Evolutionary conservation across 257 asterid genomes (phyloP).

Genomic region (Jasminum sambac): DNA sequence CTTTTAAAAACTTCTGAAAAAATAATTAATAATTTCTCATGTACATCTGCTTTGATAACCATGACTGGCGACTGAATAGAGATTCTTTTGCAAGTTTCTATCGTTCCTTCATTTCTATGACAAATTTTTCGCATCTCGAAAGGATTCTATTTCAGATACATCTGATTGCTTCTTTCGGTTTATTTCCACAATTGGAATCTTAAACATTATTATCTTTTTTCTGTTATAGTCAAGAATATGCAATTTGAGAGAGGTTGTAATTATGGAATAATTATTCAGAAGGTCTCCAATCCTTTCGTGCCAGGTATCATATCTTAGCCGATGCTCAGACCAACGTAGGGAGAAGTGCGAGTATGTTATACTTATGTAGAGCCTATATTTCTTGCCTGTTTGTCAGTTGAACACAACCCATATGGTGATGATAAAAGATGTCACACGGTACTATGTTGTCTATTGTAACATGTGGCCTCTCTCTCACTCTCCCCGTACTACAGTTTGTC

Average conservation of each 20-base stretch:
- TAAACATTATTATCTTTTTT: neutral
- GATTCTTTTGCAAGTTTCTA: conserved; percentile 2
- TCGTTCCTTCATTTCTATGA: neutral
- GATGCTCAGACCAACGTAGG: neutral
- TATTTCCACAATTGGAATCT: neutral
- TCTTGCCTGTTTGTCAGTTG: neutral
- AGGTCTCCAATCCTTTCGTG: conserved; percentile 81
- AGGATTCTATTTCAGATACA: neutral
- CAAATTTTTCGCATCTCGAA: neutral
- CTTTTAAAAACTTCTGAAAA: too few relatives aligned
- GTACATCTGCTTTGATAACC: neutral
- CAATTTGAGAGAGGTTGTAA: conserved; percentile 81
- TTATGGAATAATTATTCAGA: conserved; percentile 78
- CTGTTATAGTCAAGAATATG: conserved; percentile 70
- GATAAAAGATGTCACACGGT: neutral
- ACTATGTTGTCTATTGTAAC: neutral
- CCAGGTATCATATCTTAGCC: conserved; percentile 50
- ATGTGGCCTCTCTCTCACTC: too few relatives aligned
- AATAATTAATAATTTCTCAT: neutral
- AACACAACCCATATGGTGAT: neutral
- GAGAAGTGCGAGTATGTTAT: neutral
- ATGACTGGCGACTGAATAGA: neutral
- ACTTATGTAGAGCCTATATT: neutral
- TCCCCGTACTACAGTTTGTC: neutral
- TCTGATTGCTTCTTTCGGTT: neutral